A percentile compares a stretch with the other conserved stretches of the same genome.
phyloP scores from a whole-genome alignment of 768 basidiomycete species.

The Neoboletus magnificus region DNA sequence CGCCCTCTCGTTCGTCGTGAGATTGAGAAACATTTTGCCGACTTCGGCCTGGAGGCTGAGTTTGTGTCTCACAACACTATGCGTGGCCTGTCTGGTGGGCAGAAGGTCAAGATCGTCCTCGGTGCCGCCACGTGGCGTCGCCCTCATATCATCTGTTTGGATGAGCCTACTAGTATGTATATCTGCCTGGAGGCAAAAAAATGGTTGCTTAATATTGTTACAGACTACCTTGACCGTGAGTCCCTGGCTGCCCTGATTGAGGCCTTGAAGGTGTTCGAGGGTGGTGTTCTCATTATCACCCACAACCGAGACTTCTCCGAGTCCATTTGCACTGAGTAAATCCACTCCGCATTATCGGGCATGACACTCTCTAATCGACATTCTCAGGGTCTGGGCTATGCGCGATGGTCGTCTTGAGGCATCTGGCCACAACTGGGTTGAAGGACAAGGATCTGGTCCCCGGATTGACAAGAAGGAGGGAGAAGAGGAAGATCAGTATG shows the following conservation, averaged over 20 bases:
- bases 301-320: slow-evolving; percentile 99
- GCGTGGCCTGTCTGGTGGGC: slow-evolving; percentile 97
- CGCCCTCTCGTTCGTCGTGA: slow-evolving; percentile 97
- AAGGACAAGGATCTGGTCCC: slow-evolving; percentile 93
- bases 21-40: slow-evolving; percentile 98
- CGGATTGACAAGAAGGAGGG: slow-evolving; percentile 94
- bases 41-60: slow-evolving; percentile 98
- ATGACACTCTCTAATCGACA: background rate
- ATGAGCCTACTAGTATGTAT: slow-evolving; percentile 86
- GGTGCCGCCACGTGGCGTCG: slow-evolving; percentile 99
- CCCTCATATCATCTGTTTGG: slow-evolving; percentile 95
- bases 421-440: slow-evolving; percentile 99
- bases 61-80: slow-evolving; percentile 99
- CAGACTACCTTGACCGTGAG: slow-evolving; percentile 99
- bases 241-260: slow-evolving; percentile 98
- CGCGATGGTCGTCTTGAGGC: slow-evolving; percentile 94
- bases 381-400: slow-evolving; percentile 90
- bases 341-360: background rate
- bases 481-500: slow-evolving; percentile 87
- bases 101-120: slow-evolving; percentile 99
- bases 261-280: slow-evolving; percentile 96
- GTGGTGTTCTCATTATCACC: slow-evolving; percentile 96
- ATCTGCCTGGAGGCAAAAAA: background rate
- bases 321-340: slow-evolving; percentile 85
- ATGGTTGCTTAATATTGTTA: background rate